These are phyloP conservation scores for Fusarium armeniacum DNA, from an alignment of 2,329 filamentous ascomycete genomes.

Conservation along the genomic window DNA sequence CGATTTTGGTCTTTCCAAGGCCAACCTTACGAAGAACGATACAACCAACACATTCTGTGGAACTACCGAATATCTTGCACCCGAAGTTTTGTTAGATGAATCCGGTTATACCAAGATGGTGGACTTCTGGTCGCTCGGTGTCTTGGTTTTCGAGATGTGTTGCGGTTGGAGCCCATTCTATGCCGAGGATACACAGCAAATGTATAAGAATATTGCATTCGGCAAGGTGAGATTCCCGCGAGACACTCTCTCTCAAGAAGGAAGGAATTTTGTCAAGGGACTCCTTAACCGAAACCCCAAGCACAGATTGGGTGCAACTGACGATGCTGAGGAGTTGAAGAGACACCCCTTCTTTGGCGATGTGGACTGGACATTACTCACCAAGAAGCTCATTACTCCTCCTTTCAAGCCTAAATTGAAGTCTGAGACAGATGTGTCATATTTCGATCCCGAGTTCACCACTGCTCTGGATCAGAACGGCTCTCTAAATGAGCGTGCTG, in stretches of 20 bases:
- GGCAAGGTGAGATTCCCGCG: conserved; percentile 97
- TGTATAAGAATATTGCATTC: conserved; percentile 99
- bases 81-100: conserved; percentile 94
- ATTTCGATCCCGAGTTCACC: conserved; percentile 98
- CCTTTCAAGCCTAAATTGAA: conserved; percentile 98
- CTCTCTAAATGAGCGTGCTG: conserved; percentile 91
- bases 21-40: conserved; percentile 95
- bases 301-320: conserved; percentile 89
- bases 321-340: conserved; percentile 95
- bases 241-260: conserved; percentile 93
- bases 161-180: conserved; percentile 99
- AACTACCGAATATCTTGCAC: conserved; percentile 96
- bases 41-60: conserved; percentile 99
- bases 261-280: conserved; percentile 97
- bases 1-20: conserved; percentile 97
- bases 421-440: conserved; percentile 95
- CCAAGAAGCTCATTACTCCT: conserved; percentile 92
- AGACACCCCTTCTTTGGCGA: conserved; percentile 94
- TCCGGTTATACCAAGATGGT: conserved; percentile 99
- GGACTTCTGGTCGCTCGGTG: conserved; percentile 98
- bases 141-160: conserved; percentile 99
- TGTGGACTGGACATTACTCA: conserved; percentile 89
- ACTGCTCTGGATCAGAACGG: conserved; percentile 89
- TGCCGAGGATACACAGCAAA: conserved; percentile 98
- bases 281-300: conserved; percentile 96